A percentile compares a stretch with the other conserved stretches of the same genome.
Conservation (phyloP, 2,329 filamentous ascomycete genomes). For the Tolypocladium tropicale region DNA sequence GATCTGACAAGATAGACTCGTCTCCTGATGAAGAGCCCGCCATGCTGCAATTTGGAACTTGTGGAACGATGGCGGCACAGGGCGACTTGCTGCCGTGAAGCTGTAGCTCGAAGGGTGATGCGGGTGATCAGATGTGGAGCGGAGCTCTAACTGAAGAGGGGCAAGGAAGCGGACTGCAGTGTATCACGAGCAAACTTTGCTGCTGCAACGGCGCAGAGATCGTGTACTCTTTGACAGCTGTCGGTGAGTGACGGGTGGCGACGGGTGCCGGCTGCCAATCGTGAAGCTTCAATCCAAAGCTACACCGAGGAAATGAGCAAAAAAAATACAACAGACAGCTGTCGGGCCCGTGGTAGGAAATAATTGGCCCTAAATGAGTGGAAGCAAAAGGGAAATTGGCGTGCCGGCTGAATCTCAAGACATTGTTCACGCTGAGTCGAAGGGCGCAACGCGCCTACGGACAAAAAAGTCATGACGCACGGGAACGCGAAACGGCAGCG, state of each 20-base stretch:
- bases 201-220: not conserved
- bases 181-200: not conserved
- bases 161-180: not conserved
- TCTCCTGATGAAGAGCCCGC: constrained; percentile 17
- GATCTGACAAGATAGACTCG: constrained; percentile 19
- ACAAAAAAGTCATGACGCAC: constrained; percentile 14
- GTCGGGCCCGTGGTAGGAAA: not conserved
- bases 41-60: constrained; percentile 10
- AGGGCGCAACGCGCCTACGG: constrained; percentile 3
- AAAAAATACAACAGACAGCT: not conserved
- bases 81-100: not conserved
- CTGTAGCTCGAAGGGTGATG: not conserved
- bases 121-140: too few species aligned
- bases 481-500: constrained; percentile 24
- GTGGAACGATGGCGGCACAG: not conserved
- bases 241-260: not conserved
- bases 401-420: not conserved
- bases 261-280: not conserved
- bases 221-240: not conserved
- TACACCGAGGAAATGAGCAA: not conserved
- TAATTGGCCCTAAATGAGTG: not conserved
- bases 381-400: not conserved
- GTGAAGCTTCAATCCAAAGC: not conserved
- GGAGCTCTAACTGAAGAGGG: not conserved
- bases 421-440: not conserved